Percentiles rank a stretch among this genome's conserved stretches.
Evolutionary conservation across 441 rosid species (phyloP).

Genomic region (Populus trichocarpa): DNA sequence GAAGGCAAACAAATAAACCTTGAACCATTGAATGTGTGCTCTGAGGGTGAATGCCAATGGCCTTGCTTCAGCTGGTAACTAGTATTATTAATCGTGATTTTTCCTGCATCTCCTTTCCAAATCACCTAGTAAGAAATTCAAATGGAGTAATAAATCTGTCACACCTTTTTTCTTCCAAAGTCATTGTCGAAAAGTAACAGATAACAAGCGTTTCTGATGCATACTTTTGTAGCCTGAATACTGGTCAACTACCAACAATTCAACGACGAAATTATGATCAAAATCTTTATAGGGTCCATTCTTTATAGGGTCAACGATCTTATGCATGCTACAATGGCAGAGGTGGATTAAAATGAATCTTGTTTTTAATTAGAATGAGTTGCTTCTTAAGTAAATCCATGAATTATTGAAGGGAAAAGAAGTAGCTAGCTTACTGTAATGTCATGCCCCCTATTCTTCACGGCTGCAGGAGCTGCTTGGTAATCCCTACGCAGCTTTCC

Average conservation of each 20-base stretch:
- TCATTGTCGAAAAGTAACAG: neutral
- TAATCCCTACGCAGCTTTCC: constrained; percentile 25
- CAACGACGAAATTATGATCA: neutral
- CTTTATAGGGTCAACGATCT: neutral
- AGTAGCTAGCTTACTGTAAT: constrained; percentile 29
- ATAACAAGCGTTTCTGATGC: neutral
- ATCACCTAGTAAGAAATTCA: constrained; percentile 30
- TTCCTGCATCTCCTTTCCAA: constrained; percentile 46
- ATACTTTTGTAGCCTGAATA: neutral
- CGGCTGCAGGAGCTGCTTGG: constrained; percentile 30
- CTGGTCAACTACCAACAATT: neutral
- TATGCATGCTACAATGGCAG: too few species aligned
- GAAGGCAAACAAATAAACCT: constrained; percentile 24
- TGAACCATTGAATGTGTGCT: constrained; percentile 61
- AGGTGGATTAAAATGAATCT: neutral
- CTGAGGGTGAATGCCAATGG: constrained; percentile 86
- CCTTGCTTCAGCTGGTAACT: constrained; percentile 43
- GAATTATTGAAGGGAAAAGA: neutral
- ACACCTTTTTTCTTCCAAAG: neutral
- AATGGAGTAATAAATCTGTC: neutral
- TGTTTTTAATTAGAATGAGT: neutral
- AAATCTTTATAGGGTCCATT: neutral
- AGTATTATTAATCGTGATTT: constrained; percentile 41
- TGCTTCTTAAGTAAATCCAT: neutral
- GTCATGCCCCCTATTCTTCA: constrained; percentile 50